Base-by-base conservation (phyloP, 441 rosid genomes). In the Populus hybrid region DNA sequence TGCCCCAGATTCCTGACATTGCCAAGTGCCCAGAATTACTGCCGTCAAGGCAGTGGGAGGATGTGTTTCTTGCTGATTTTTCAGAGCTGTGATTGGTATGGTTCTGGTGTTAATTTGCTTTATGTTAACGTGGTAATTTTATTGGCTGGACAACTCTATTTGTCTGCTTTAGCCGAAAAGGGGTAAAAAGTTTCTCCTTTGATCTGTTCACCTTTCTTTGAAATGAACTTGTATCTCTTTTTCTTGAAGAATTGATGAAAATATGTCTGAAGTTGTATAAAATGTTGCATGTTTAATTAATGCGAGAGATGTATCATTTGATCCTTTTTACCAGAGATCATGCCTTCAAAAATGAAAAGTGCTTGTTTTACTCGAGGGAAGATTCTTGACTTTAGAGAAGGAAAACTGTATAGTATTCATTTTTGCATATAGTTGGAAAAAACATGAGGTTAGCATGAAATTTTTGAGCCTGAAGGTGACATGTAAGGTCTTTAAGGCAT, bases 1-100 rank as follows among this genome's bases (percentile, higher is more conserved):
- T 93, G 98, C 99, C 97, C 67, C 89, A 86, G 77, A 91, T 95
- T 78, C 92, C 96, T 63, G 98, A 89, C 78, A 93, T 93, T 81
- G 87, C 90, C 67, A 77, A 78, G 71, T 91, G 97, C 54, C 93
- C 95, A 20, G 89, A 88, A 40, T 70, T 92, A 73, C 75, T 87
- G 78, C 93, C 97, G 3, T 65, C 77, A 68, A 91, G 89, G 84
- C 85, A 89, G 81, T 92, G 97, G 98, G 98, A 93, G 87, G 91
- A 91, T 70, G 87, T 81, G 38, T 92, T 93, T 84, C 97, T 95
- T 81, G 85, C 85, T 38, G 97, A 95, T 77, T 91, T 93, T 81
- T 86, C 86, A 18, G 79, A 89, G 87, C 88, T 95, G 72, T 86
- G 93, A 65, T 78, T 69, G 94, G 95, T 95, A 83, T 35, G 40